phyloP scores from a whole-genome alignment of 2,329 filamentous ascomycete genomes.

The Cercospora sojina region DNA sequence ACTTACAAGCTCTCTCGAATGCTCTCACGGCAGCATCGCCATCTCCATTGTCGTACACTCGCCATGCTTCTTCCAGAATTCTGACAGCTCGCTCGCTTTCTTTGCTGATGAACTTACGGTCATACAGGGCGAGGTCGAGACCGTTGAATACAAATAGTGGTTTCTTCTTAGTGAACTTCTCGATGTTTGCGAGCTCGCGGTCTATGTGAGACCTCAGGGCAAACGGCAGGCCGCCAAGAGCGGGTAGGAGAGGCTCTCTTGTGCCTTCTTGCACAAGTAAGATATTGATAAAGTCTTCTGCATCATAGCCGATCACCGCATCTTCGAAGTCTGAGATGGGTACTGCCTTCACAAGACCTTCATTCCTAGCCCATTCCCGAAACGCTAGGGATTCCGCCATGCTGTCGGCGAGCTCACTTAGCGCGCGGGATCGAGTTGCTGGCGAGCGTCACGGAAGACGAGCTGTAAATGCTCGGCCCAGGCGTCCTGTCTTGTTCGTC shows the following conservation, averaged over 20 bases:
- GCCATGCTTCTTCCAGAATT: slow-evolving; percentile 66
- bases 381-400: slow-evolving; percentile 25
- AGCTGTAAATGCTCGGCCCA: not conserved
- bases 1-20: slow-evolving; percentile 78
- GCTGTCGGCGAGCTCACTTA: not conserved
- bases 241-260: slow-evolving; percentile 84
- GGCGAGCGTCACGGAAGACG: not conserved
- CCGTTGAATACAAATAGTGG: slow-evolving; percentile 92
- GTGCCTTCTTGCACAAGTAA: slow-evolving; percentile 69
- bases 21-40: slow-evolving; percentile 77
- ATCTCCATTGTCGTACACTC: slow-evolving; percentile 76
- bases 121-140: slow-evolving; percentile 53
- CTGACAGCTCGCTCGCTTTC: slow-evolving; percentile 31
- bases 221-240: slow-evolving; percentile 82
- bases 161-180: slow-evolving; percentile 59
- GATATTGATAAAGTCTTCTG: slow-evolving; percentile 80
- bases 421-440: not conserved
- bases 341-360: slow-evolving; percentile 15
- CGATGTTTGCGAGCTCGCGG: slow-evolving; percentile 71
- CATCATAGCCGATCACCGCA: slow-evolving; percentile 45
- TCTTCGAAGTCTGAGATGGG: slow-evolving; percentile 35
- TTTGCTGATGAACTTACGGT: slow-evolving; percentile 29
- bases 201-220: slow-evolving; percentile 72
- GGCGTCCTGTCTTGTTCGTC: not conserved
- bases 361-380: slow-evolving; percentile 22